Evolutionary conservation across 495 filamentous ascomycete genomes (phyloP), one percentile per base, ranked within the genome.

Genomic region (Cercophora scortea): DNA sequence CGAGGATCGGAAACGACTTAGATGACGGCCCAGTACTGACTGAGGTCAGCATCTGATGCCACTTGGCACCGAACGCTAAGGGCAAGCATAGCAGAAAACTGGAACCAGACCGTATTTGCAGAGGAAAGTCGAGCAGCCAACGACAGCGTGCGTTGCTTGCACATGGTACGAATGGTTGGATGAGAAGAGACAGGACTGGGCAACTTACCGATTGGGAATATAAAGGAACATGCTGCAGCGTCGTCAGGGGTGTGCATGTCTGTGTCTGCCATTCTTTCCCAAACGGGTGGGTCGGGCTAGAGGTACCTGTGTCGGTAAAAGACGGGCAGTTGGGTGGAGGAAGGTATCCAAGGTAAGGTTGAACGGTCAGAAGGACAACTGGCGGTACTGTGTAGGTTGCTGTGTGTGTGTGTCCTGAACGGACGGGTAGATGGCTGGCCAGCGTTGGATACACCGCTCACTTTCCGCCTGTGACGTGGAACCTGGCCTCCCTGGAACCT

Each of bases 201-300:
- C 18, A 59, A 74, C 74, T 71, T 60, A 77, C 74, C 73, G 63
- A 76, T 75, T 64, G 74, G 74, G 54, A 62, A 68, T 59, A 77
- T 70, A 65, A 69, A 71, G 36, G 72, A 74, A 49, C 61, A 67
- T 57, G 64, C 65, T 57, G 56, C 58, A 54, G 64, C 62, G 60
- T 66, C 64, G 54, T 61, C 71, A 71, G 68, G 71, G 69, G 71
- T 62, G 62, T 71, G 73, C 71, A 71, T 69, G 61, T 46, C 58
- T 55, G 56, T 42, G 55, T 52, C 58, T 47, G 58, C 62, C 64
- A 61, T 65, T 43, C 25, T 44, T 55, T 50, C 47, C 51, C 47
- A 40, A 40, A 33, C 43, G 47, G 51, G 51, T 53, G 51, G 51
- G 43, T 33, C 43, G 17, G 38, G 34, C 32, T 12, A 38, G 42